A percentile compares a stretch with the other conserved stretches of the same genome.
Conservation (phyloP, 768 basidiomycete species). For the Neoboletus subvelutipes region DNA sequence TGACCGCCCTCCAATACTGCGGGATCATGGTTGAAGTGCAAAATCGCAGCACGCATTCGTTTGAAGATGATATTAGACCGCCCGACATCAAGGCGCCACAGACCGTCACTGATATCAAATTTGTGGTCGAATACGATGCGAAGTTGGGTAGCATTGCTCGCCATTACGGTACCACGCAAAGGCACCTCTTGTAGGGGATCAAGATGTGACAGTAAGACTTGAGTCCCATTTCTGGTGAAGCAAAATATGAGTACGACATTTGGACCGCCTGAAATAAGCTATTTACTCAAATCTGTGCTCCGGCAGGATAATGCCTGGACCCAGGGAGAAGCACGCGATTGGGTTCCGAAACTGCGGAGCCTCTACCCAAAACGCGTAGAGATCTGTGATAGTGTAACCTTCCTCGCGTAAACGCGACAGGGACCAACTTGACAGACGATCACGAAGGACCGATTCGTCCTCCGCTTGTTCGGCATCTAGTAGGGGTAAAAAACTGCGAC, state of each 20-base stretch:
- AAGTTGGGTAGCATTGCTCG: slow-evolving; percentile 49
- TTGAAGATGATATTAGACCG: slow-evolving; percentile 62
- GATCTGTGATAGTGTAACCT: slow-evolving; percentile 68
- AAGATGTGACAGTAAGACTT: slow-evolving; percentile 60
- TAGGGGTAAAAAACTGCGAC: slow-evolving; percentile 46
- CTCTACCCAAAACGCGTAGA: slow-evolving; percentile 69
- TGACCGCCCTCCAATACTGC: slow-evolving; percentile 35
- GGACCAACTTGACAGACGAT: slow-evolving; percentile 70
- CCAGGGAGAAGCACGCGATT: slow-evolving; percentile 62
- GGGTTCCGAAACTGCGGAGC: slow-evolving; percentile 62
- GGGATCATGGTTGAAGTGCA: slow-evolving; percentile 55
- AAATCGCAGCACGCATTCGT: slow-evolving; percentile 69
- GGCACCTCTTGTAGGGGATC: slow-evolving; percentile 61
- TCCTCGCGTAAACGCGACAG: slow-evolving; percentile 57
- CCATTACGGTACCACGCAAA: slow-evolving; percentile 54
- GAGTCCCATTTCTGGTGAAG: slow-evolving; percentile 60
- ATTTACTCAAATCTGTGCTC: slow-evolving; percentile 73
- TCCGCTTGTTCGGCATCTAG: slow-evolving; percentile 62
- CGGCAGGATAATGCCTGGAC: slow-evolving; percentile 62
- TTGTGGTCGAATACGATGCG: slow-evolving; percentile 55
- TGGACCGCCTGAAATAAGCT: neutral
- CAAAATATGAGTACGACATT: slow-evolving; percentile 1
- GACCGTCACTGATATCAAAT: slow-evolving; percentile 43
- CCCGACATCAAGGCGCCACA: slow-evolving; percentile 73
- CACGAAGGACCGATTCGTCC: slow-evolving; percentile 54